These are phyloP conservation scores for Ophiostoma quercus DNA, from an alignment of 2,329 filamentous ascomycete genomes.

Conservation along the genomic window DNA sequence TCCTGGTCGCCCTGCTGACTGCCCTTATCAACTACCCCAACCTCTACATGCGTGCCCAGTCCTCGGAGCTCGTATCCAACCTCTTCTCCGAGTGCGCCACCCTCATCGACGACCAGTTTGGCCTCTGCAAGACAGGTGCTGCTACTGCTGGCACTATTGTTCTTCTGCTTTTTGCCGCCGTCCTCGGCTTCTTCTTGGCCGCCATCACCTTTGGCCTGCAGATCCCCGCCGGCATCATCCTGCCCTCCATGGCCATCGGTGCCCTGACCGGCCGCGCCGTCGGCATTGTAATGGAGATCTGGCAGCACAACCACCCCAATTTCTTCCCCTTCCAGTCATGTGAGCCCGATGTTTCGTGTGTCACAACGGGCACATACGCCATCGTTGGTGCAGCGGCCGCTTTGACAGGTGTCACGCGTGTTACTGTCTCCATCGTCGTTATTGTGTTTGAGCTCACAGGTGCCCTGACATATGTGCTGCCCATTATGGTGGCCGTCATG, in stretches of 20 bases:
- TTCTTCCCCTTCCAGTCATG: conserved; percentile 75
- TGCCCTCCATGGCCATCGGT: conserved; percentile 94
- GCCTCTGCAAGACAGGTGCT: conserved; percentile 81
- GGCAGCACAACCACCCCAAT: conserved; percentile 71
- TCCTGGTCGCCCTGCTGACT: conserved; percentile 72
- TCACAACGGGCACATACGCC: conserved; percentile 92
- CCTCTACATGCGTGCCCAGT: conserved; percentile 90
- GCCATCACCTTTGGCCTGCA: conserved; percentile 88
- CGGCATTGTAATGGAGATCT: conserved; percentile 73
- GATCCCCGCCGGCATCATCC: conserved; percentile 89
- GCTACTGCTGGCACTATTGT: conserved; percentile 78
- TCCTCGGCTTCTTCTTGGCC: conserved; percentile 79
- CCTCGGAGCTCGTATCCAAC: conserved; percentile 83
- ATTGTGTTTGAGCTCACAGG: conserved; percentile 99
- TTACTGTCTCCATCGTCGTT: conserved; percentile 97
- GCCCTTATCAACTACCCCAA: conserved; percentile 93
- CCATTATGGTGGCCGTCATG: conserved; percentile 99
- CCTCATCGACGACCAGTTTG: conserved; percentile 77
- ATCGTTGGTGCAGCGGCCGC: conserved; percentile 93
- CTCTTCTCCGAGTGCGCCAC: conserved; percentile 88
- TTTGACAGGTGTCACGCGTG: conserved; percentile 87
- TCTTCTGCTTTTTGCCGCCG: conserved; percentile 72
- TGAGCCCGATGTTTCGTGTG: conserved; percentile 77
- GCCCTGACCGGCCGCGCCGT: conserved; percentile 84
- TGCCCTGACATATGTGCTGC: conserved; percentile 89